These are phyloP conservation scores for Phytophthora citrophthora DNA, from an alignment of 352 stramenopile species.

Conservation along the genomic window DNA sequence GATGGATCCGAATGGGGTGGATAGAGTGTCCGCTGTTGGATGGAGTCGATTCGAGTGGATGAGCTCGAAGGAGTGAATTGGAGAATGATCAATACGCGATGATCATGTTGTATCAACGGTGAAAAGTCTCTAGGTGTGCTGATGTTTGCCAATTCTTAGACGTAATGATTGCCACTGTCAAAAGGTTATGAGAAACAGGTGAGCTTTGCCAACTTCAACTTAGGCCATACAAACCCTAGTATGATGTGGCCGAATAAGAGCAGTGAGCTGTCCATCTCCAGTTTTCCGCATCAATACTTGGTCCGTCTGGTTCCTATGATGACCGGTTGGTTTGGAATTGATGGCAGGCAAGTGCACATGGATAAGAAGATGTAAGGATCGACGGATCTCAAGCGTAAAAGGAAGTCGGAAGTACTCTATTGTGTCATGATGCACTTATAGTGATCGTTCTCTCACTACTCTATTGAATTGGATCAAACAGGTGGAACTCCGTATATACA, in stretches of 20 bases:
- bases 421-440: background rate
- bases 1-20: background rate
- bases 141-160: too few species aligned
- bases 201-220: background rate
- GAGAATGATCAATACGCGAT: background rate
- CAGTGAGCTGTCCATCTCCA: too few species aligned
- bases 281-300: too few species aligned
- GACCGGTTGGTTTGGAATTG: background rate
- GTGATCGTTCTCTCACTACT: background rate
- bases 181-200: background rate
- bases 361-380: slow-evolving; percentile 5
- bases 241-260: background rate
- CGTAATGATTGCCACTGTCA: background rate
- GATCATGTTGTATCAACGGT: too few species aligned
- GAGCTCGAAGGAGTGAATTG: background rate
- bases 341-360: slow-evolving; percentile 1
- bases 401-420: background rate
- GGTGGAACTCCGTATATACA: too few species aligned
- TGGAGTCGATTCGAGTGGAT: background rate
- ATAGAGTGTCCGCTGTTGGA: background rate
- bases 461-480: background rate
- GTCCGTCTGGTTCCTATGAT: background rate
- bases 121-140: too few species aligned
- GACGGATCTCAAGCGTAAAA: background rate
- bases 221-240: background rate